Percentiles rank a stretch among this genome's conserved stretches.
Conservation (phyloP, 1,284 basidiomycete species). For the Sporisorium graminicola region DNA sequence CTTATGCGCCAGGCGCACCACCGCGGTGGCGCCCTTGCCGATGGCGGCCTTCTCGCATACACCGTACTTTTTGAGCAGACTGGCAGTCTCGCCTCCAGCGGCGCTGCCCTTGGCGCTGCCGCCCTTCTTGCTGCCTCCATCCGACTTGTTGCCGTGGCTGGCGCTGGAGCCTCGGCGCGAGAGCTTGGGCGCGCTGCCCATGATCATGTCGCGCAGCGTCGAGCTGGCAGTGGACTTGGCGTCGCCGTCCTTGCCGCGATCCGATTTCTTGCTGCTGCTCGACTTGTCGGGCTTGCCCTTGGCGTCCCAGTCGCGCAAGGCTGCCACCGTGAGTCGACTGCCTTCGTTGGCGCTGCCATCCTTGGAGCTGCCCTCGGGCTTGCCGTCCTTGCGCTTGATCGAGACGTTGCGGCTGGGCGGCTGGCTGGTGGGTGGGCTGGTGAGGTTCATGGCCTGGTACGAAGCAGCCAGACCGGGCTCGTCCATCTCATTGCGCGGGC, state of each 20-base stretch:
- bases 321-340: conserved; percentile 60
- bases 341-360: conserved; percentile 37
- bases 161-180: conserved; percentile 61
- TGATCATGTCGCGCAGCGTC: conserved; percentile 67
- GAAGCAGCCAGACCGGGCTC: conserved; percentile 43
- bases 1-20: conserved; percentile 95
- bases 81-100: conserved; percentile 59
- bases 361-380: conserved; percentile 13
- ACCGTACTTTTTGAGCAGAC: conserved; percentile 85
- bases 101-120: conserved; percentile 58
- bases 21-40: conserved; percentile 96
- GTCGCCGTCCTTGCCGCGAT: conserved; percentile 54
- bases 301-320: conserved; percentile 66
- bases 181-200: conserved; percentile 66
- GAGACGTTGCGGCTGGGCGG: conserved; percentile 61
- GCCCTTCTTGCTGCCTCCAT: conserved; percentile 60
- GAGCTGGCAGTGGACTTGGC: conserved; percentile 63
- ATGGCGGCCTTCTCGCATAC: conserved; percentile 97
- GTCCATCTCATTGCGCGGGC: conserved; percentile 51
- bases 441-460: conserved; percentile 55
- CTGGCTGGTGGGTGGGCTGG: conserved; percentile 46
- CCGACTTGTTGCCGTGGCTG: conserved; percentile 58
- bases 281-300: conserved; percentile 46
- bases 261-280: conserved; percentile 45
- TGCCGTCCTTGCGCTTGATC: conserved; percentile 53